Evolutionary conservation across 768 basidiomycete species (phyloP).

Genomic region (Leucocoprinus sp.): DNA sequence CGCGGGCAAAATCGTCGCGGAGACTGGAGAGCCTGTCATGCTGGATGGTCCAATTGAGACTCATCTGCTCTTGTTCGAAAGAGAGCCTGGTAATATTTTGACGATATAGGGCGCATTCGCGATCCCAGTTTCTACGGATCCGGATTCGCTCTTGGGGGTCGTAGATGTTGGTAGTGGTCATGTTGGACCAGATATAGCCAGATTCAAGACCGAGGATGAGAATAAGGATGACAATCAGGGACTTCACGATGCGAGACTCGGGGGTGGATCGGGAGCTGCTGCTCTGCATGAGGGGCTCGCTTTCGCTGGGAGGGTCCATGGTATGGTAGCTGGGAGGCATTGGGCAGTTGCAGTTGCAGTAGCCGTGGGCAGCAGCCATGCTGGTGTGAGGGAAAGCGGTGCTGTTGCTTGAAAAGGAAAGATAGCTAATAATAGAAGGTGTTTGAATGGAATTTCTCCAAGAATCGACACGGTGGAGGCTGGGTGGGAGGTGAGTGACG

Average conservation of each 20-base stretch:
- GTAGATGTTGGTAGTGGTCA: not conserved
- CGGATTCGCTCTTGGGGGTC: not conserved
- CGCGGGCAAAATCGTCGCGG: not conserved
- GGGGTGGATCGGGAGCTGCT: not conserved
- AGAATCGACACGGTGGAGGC: not conserved
- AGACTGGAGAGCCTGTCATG: not conserved
- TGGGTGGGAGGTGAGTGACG: no score
- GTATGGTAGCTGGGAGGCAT: not conserved
- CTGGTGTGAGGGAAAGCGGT: not conserved
- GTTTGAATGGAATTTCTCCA: not conserved
- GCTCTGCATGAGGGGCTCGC: not conserved
- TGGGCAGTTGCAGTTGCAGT: not conserved
- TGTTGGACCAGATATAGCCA: not conserved
- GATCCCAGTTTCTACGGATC: not conserved
- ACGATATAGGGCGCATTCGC: not conserved
- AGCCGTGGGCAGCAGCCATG: not conserved
- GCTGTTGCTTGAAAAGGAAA: not conserved
- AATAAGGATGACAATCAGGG: not conserved
- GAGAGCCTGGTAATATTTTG: not conserved
- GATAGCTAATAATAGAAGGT: not conserved
- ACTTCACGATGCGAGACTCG: not conserved
- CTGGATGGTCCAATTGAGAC: not conserved
- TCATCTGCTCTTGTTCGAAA: not conserved
- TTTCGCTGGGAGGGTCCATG: not conserved
- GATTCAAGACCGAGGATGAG: not conserved